Evolutionary conservation across 192 early-diverging fungal species (phyloP).

Genomic region (Lunasporangiospora selenospora): DNA sequence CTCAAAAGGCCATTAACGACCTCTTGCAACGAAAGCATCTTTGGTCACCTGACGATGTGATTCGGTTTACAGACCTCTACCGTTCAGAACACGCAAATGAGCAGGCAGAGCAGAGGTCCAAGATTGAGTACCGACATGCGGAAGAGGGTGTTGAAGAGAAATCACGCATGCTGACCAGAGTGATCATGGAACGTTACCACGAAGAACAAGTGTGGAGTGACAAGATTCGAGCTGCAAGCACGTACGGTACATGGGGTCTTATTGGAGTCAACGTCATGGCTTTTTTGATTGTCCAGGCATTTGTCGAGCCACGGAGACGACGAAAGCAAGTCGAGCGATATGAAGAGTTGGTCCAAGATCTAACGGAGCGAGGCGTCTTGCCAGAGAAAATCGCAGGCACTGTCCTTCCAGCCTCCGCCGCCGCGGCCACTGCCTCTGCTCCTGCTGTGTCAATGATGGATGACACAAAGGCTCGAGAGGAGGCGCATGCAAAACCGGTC

Average conservation of each 20-base stretch:
- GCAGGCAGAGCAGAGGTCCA: constrained; percentile 51
- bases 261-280: constrained; percentile 70
- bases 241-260: constrained; percentile 80
- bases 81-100: constrained; percentile 73
- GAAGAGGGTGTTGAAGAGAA: constrained; percentile 70
- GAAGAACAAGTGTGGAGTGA: constrained; percentile 89
- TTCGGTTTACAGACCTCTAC: constrained; percentile 78
- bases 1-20: constrained; percentile 80
- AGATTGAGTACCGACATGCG: constrained; percentile 54
- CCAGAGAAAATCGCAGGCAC: constrained; percentile 11
- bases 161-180: constrained; percentile 66
- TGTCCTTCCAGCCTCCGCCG: neutral
- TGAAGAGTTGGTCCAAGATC: constrained; percentile 57
- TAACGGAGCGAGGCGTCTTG: constrained; percentile 37
- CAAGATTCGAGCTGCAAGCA: constrained; percentile 80
- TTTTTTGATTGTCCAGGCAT: constrained; percentile 72
- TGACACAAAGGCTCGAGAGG: neutral
- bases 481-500: no score
- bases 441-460: neutral
- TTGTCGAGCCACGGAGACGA: constrained; percentile 77
- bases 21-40: constrained; percentile 78
- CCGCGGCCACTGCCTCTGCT: neutral
- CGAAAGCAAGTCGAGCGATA: constrained; percentile 70
- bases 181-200: constrained; percentile 81
- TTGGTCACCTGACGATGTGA: constrained; percentile 78